These are phyloP conservation scores for Colletotrichum higginsianum DNA, from an alignment of 2,329 filamentous ascomycete genomes.

Conservation along the genomic window DNA sequence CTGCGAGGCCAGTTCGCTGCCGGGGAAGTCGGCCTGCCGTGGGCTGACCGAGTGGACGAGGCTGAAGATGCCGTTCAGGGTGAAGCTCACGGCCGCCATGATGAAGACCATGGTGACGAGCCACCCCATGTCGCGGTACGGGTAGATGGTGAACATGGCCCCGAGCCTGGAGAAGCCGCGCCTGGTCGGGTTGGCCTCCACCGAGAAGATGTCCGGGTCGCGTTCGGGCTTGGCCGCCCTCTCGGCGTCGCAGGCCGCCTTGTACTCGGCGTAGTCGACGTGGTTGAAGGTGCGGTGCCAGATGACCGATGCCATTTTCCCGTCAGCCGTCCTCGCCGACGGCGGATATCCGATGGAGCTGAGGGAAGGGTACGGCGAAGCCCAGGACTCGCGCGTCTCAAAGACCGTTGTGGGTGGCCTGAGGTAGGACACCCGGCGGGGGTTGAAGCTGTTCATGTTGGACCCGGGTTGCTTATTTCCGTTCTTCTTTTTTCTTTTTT, in stretches of 20 bases:
- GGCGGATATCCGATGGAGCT: slow-evolving; percentile 35
- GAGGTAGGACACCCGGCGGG: slow-evolving; percentile 39
- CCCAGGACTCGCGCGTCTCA: slow-evolving; percentile 10
- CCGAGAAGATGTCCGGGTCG: slow-evolving; percentile 24
- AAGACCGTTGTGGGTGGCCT: slow-evolving; percentile 20
- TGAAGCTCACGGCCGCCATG: slow-evolving; percentile 17
- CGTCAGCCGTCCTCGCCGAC: slow-evolving; percentile 24
- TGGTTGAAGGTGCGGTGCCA: slow-evolving; percentile 39
- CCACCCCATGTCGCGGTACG: slow-evolving; percentile 40
- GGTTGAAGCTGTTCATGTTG: slow-evolving; percentile 41
- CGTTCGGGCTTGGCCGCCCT: slow-evolving; percentile 29
- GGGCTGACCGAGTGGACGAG: slow-evolving; percentile 18
- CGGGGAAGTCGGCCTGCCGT: slow-evolving; percentile 4
- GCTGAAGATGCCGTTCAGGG: slow-evolving; percentile 31
- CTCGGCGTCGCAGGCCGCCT: slow-evolving; percentile 37
- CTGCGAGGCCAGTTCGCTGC: slow-evolving; percentile 10
- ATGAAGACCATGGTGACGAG: slow-evolving; percentile 36
- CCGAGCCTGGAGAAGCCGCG: slow-evolving; percentile 24
- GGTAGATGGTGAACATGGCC: slow-evolving; percentile 39
- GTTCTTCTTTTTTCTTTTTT: too few relatives aligned
- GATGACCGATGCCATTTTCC: slow-evolving; percentile 28
- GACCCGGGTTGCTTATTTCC: not conserved
- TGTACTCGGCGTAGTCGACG: slow-evolving; percentile 38
- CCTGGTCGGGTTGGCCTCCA: not conserved
- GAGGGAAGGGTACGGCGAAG: slow-evolving; percentile 36